phyloP scores from a whole-genome alignment of 2,329 filamentous ascomycete species.

The Botrytis paeoniae region DNA sequence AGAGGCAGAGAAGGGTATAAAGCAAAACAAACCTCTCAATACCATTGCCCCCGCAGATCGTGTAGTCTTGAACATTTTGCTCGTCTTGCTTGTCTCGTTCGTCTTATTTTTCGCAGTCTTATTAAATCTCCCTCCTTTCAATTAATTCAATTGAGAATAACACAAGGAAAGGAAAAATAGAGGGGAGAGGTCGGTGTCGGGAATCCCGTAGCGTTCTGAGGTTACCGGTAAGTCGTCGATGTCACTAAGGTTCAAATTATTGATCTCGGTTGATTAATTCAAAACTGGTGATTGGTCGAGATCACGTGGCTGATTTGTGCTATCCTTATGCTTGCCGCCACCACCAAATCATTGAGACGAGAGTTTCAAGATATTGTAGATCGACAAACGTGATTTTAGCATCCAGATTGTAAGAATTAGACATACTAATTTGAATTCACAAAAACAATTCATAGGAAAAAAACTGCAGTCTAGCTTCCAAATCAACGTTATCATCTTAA shows the following conservation, averaged over 20 bases:
- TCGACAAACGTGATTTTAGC: background rate
- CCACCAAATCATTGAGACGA: background rate
- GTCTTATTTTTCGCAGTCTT: background rate
- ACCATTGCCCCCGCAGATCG: conserved; percentile 44
- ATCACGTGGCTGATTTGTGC: conserved; percentile 8
- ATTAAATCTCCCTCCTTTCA: background rate
- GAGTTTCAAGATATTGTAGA: background rate
- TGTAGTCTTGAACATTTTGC: conserved; percentile 43
- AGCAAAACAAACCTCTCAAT: conserved; percentile 40
- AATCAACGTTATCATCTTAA: background rate
- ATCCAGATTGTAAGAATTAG: background rate
- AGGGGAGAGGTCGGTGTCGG: background rate
- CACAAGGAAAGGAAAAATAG: background rate
- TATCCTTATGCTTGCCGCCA: background rate
- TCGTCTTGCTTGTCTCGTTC: conserved; percentile 18
- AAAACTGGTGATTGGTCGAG: conserved; percentile 15
- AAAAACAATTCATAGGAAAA: background rate
- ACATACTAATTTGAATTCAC: background rate
- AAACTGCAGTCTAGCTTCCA: background rate
- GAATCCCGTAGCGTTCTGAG: conserved; percentile 1
- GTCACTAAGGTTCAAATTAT: conserved; percentile 9
- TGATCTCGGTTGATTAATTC: conserved; percentile 21
- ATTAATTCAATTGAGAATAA: background rate
- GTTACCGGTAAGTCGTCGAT: conserved; percentile 14
- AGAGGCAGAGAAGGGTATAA: background rate